Conservation (phyloP, 2,329 filamentous ascomycete genomes). For the Sarocladiaceae sp. region DNA sequence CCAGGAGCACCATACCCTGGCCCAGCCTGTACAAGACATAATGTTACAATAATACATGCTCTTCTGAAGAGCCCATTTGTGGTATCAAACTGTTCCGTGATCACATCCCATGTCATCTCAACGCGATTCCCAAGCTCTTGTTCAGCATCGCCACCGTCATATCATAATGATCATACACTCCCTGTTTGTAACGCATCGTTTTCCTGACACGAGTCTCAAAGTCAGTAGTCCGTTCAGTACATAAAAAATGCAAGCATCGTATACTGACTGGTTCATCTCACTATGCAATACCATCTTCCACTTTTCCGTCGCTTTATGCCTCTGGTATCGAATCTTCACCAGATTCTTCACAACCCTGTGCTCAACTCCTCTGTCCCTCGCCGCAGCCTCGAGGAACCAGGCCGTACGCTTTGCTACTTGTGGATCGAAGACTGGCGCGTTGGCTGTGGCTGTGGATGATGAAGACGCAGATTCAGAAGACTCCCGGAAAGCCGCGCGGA, state of each 20-base stretch:
- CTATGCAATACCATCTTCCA: conserved; percentile 18
- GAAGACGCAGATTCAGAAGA: conserved; percentile 6
- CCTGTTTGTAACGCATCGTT: conserved; percentile 17
- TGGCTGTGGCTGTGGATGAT: background rate
- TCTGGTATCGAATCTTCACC: conserved; percentile 30
- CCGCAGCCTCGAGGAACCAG: conserved; percentile 65
- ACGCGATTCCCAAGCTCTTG: conserved; percentile 64
- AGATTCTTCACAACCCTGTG: conserved; percentile 70
- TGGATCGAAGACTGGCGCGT: conserved; percentile 37
- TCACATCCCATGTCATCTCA: conserved; percentile 38
- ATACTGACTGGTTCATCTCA: conserved; percentile 21
- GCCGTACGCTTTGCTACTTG: conserved; percentile 59
- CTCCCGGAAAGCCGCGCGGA: conserved; percentile 57
- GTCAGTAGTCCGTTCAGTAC: too few relatives aligned
- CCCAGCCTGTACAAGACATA: conserved; percentile 16
- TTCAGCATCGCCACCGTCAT: conserved; percentile 71
- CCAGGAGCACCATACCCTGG: conserved; percentile 5
- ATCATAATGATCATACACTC: conserved; percentile 58
- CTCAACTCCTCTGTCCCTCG: conserved; percentile 61
- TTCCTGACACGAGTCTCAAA: too few relatives aligned
- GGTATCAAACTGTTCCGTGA: background rate
- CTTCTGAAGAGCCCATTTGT: too few relatives aligned
- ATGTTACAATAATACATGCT: conserved; percentile 5
- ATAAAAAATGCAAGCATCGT: too few relatives aligned
- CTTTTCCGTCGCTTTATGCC: conserved; percentile 11